phyloP scores from a whole-genome alignment of 2,329 filamentous ascomycete species.

The Metarhizium album region DNA sequence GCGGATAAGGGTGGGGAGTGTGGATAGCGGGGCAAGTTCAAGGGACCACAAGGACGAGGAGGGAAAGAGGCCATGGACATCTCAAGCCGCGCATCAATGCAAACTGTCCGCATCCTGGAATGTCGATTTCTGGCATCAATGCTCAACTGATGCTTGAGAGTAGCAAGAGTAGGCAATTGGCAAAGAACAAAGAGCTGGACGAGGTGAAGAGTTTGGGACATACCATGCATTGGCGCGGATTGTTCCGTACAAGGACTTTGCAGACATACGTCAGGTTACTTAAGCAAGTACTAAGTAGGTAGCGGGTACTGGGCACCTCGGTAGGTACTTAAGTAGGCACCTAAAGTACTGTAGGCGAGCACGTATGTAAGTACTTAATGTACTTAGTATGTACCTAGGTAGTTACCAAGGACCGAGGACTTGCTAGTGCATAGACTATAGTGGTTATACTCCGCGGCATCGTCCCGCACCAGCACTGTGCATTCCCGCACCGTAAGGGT shows the following conservation, averaged over 20 bases:
- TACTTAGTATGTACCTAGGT: no score
- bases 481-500: neutral
- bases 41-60: neutral
- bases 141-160: neutral
- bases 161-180: neutral
- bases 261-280: no score
- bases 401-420: no score
- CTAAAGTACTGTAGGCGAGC: no score
- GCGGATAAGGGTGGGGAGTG: neutral
- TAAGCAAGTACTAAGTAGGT: no score
- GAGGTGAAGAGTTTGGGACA: neutral
- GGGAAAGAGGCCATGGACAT: neutral
- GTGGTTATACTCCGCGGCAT: no score
- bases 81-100: neutral
- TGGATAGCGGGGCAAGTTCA: neutral
- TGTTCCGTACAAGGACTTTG: neutral
- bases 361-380: no score
- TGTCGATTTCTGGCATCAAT: neutral
- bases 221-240: no score
- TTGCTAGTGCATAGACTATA: no score
- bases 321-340: no score
- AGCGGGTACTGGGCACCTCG: no score
- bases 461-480: neutral
- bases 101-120: neutral
- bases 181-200: neutral